phyloP scores from a whole-genome alignment of 768 basidiomycete genomes.

The Porpolomopsis calyptriformis region DNA sequence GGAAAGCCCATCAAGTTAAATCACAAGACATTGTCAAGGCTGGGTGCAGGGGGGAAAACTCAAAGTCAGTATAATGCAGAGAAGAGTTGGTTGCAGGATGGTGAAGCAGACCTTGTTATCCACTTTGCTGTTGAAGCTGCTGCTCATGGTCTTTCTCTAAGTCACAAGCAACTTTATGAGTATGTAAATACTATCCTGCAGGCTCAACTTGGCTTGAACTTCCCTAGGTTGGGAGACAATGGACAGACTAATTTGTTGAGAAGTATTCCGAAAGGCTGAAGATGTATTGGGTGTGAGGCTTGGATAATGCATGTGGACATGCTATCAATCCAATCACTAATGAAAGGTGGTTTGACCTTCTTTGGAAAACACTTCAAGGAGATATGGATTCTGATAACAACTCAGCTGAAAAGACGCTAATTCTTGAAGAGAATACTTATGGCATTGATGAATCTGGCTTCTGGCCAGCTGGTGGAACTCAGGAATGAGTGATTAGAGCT shows the following conservation, averaged over 20 bases:
- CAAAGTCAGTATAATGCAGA: constrained; percentile 16
- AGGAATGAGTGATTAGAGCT: constrained; percentile 14
- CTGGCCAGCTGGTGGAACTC: constrained; percentile 9
- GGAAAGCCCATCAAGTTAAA: constrained; percentile 12
- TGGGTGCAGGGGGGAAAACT: constrained; percentile 14
- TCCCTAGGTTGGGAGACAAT: constrained; percentile 29
- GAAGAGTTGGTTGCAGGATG: constrained; percentile 18
- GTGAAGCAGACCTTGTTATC: constrained; percentile 23
- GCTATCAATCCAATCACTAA: constrained; percentile 29
- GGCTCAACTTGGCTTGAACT: constrained; percentile 19
- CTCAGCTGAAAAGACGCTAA: constrained; percentile 4
- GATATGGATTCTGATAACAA: neutral
- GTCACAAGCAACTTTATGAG: constrained; percentile 19
- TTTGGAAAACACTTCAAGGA: constrained; percentile 16
- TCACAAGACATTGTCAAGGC: constrained; percentile 9
- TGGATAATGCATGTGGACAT: neutral
- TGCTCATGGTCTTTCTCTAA: constrained; percentile 24
- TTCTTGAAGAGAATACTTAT: neutral
- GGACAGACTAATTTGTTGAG: constrained; percentile 22
- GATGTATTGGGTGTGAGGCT: constrained; percentile 15
- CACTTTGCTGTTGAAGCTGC: constrained; percentile 19
- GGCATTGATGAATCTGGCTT: constrained; percentile 13
- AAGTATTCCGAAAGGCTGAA: constrained; percentile 16
- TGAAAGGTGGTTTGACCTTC: constrained; percentile 23
- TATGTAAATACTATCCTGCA: constrained; percentile 17